Evolutionary conservation across 495 filamentous ascomycete genomes (phyloP).

Genomic region (Halenospora varia): DNA sequence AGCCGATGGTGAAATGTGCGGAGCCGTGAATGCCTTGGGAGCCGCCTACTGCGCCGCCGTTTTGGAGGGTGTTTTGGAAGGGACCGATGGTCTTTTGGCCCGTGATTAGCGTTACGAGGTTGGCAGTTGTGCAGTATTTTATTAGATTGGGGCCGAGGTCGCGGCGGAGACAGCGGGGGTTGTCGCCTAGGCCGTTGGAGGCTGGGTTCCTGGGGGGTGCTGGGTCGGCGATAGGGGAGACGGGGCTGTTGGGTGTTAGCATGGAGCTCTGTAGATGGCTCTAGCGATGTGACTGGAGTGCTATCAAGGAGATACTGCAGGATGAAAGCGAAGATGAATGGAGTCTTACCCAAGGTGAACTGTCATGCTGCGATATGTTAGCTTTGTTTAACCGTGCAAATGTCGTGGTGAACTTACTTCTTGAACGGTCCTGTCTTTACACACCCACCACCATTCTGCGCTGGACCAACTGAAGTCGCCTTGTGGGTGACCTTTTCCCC

Average conservation of each 20-base stretch:
- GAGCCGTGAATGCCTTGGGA: constrained; percentile 47
- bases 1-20: constrained; percentile 16
- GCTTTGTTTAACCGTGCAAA: not conserved
- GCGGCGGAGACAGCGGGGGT: constrained; percentile 64
- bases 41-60: constrained; percentile 25
- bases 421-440: constrained; percentile 56
- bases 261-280: no score
- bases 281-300: no score
- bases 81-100: constrained; percentile 5
- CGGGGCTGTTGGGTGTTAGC: no score
- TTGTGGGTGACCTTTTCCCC: constrained; percentile 40
- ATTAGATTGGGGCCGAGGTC: constrained; percentile 50
- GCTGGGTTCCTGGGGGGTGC: constrained; percentile 32
- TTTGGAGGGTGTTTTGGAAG: constrained; percentile 37
- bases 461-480: constrained; percentile 5
- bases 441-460: constrained; percentile 62
- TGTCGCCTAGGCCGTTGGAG: constrained; percentile 42
- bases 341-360: constrained; percentile 48
- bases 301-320: no score
- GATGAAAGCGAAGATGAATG: no score
- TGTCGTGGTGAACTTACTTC: not conserved
- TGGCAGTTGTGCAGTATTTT: constrained; percentile 4
- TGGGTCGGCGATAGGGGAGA: constrained; percentile 30
- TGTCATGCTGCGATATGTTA: constrained; percentile 30
- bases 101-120: constrained; percentile 22